phyloP scores from a whole-genome alignment of 108 stramenopile species.

The Cylindrotheca fusiformis region DNA sequence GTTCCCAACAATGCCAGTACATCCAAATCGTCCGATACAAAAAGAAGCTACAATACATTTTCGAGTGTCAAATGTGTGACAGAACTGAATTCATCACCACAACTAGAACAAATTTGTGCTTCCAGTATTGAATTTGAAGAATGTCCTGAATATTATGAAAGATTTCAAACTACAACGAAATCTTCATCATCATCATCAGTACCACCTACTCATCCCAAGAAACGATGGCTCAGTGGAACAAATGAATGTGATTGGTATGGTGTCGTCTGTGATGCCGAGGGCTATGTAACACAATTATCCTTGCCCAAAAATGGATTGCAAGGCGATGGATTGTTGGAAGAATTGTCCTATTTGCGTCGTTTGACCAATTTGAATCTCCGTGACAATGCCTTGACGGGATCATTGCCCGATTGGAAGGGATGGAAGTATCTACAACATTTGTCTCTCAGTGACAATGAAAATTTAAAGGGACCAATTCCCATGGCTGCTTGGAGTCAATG shows the following conservation, averaged over 20 bases:
- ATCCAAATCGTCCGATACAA: not conserved
- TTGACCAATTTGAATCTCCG: constrained; percentile 9
- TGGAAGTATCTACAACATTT: constrained; percentile 8
- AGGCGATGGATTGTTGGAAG: constrained; percentile 11
- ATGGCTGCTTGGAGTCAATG: constrained; percentile 1
- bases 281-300: constrained; percentile 10
- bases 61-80: constrained; percentile 1
- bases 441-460: constrained; percentile 3
- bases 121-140: not conserved
- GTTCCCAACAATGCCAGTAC: constrained; percentile 1
- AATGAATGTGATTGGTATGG: constrained; percentile 56
- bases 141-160: constrained; percentile 16
- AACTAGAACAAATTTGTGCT: constrained; percentile 2
- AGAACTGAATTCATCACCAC: no score
- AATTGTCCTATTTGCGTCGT: constrained; percentile 36
- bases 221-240: constrained; percentile 20
- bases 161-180: not conserved
- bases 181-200: no score
- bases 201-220: constrained; percentile 2
- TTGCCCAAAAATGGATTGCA: constrained; percentile 12
- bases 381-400: constrained; percentile 35
- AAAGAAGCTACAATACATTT: not conserved
- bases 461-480: constrained; percentile 11
- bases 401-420: constrained; percentile 26
- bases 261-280: constrained; percentile 35